phyloP scores from a whole-genome alignment of 208 protist species.

The Tetramitus jugosus region DNA sequence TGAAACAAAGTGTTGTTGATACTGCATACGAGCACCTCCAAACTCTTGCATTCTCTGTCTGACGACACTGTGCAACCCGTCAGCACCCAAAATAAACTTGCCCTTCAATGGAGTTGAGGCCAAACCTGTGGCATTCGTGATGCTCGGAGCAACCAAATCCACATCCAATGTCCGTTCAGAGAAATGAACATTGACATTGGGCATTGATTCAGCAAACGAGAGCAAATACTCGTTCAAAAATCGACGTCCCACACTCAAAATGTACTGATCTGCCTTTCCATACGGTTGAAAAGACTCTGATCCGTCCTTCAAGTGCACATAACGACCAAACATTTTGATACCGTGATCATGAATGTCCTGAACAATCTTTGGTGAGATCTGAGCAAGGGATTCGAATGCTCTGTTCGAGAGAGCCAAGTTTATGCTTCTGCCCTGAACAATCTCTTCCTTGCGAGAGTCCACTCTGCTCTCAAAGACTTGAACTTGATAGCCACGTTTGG shows the following conservation, averaged over 20 bases:
- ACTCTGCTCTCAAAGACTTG: background rate
- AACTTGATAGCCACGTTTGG: conserved; percentile 1
- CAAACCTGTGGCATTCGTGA: background rate
- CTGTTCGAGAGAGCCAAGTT: conserved; percentile 22
- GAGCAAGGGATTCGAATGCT: conserved; percentile 7
- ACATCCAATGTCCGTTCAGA: background rate
- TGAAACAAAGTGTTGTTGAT: background rate
- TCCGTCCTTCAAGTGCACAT: background rate
- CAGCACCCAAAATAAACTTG: conserved; percentile 15
- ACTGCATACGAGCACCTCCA: background rate
- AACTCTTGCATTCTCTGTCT: background rate
- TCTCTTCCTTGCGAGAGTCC: background rate
- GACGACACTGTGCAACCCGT: background rate
- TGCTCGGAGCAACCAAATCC: background rate
- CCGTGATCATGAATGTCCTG: background rate
- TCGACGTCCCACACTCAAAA: background rate
- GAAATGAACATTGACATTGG: background rate
- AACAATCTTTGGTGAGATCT: background rate
- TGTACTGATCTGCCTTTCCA: background rate
- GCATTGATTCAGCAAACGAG: background rate
- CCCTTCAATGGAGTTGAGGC: background rate
- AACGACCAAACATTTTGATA: conserved; percentile 1
- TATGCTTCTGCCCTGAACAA: conserved; percentile 13
- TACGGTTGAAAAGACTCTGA: background rate
- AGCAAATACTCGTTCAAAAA: conserved; percentile 9